These are phyloP conservation scores for Aristolochia fimbriata DNA, from an alignment of 164 flowering plant species.

Conservation along the genomic window DNA sequence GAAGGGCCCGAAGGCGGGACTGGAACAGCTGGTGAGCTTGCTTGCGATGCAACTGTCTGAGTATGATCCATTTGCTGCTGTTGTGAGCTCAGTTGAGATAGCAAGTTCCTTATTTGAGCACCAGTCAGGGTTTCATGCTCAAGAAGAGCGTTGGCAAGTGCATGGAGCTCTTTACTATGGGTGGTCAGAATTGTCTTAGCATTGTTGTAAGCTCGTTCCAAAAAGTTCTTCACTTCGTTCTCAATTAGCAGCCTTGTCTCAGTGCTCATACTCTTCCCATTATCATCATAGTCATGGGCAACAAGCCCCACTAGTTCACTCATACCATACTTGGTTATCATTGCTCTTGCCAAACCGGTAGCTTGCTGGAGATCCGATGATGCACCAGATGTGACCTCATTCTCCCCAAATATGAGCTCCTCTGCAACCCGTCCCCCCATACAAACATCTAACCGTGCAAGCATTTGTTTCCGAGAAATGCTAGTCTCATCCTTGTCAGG, in stretches of 20 bases:
- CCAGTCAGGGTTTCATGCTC: constrained; percentile 85
- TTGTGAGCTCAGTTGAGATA: constrained; percentile 46
- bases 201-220: constrained; percentile 76
- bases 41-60: constrained; percentile 23
- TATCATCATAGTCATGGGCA: constrained; percentile 65
- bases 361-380: constrained; percentile 75
- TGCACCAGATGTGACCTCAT: constrained; percentile 81
- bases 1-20: constrained; percentile 50
- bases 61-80: constrained; percentile 34
- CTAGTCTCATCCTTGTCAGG: constrained; percentile 81
- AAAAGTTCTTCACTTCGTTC: constrained; percentile 50
- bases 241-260: constrained; percentile 85
- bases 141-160: constrained; percentile 83
- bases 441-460: constrained; percentile 87
- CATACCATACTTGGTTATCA: constrained; percentile 94
- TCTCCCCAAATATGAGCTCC: constrained; percentile 92
- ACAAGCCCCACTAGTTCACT: constrained; percentile 82
- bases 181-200: constrained; percentile 77
- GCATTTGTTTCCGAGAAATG: constrained; percentile 83
- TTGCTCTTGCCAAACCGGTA: constrained; percentile 64
- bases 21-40: constrained; percentile 35
- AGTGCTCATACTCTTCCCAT: constrained; percentile 88
- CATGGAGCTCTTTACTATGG: constrained; percentile 68
- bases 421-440: constrained; percentile 97
- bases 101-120: constrained; percentile 61